phyloP scores from a whole-genome alignment of 2,329 filamentous ascomycete genomes.

The Conoideocrella luteorostrata region DNA sequence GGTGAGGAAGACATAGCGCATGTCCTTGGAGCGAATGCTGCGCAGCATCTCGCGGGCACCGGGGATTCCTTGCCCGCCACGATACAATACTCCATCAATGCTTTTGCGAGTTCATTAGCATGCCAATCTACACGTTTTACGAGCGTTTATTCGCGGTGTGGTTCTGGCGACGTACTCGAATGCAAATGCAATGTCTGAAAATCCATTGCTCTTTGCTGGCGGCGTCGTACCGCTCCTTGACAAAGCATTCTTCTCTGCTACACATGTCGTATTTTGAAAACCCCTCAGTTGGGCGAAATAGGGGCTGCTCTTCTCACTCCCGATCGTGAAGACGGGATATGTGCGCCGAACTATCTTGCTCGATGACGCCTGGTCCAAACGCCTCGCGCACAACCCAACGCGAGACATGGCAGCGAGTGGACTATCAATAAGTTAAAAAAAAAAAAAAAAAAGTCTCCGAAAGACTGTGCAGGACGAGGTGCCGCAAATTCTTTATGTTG shows the following conservation, averaged over 20 bases:
- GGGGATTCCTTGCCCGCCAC: slow-evolving; percentile 70
- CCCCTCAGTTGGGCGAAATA: background rate
- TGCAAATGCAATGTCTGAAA: slow-evolving; percentile 30
- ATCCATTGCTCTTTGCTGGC: slow-evolving; percentile 16
- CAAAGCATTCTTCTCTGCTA: slow-evolving; percentile 1
- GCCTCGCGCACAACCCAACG: slow-evolving; percentile 2
- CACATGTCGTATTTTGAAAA: background rate
- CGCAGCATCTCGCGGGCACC: slow-evolving; percentile 68
- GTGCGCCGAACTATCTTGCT: background rate
- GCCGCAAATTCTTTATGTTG: too few relatives aligned
- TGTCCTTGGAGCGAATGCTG: slow-evolving; percentile 64
- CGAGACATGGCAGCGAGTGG: slow-evolving; percentile 4
- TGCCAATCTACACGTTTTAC: background rate
- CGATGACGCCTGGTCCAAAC: background rate
- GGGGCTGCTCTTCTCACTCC: background rate
- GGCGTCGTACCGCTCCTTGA: background rate
- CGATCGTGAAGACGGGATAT: background rate
- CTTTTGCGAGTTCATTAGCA: slow-evolving; percentile 21
- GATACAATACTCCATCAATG: slow-evolving; percentile 93
- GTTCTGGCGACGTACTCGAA: slow-evolving; percentile 25
- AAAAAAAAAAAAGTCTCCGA: too few relatives aligned
- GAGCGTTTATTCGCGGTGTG: background rate
- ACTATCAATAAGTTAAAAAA: too few relatives aligned
- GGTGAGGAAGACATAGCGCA: slow-evolving; percentile 91
- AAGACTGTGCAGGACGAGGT: too few relatives aligned